Percentiles rank a stretch among this genome's conserved stretches.
phyloP scores from a whole-genome alignment of 345 rosid genomes.

The Salix dunnii region DNA sequence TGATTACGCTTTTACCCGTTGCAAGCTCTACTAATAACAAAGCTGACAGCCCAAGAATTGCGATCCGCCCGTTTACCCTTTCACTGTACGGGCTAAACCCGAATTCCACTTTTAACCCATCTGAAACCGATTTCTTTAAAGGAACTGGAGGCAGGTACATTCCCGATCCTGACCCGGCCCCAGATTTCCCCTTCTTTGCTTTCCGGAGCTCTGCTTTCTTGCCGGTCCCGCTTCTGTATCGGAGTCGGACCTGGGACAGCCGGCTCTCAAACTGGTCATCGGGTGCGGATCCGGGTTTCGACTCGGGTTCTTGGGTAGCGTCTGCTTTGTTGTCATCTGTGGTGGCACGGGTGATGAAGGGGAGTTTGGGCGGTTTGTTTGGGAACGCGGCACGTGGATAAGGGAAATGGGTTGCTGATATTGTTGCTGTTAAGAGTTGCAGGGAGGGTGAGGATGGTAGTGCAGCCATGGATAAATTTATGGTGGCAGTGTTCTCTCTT shows the following conservation, averaged over 20 bases:
- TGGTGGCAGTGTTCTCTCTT: neutral
- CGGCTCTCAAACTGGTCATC: slow-evolving; percentile 62
- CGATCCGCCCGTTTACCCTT: slow-evolving; percentile 65
- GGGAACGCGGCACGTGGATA: slow-evolving; percentile 13
- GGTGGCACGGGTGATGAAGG: slow-evolving; percentile 44
- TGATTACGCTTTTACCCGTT: slow-evolving; percentile 77
- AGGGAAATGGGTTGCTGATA: slow-evolving; percentile 20
- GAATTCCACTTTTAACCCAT: slow-evolving; percentile 67
- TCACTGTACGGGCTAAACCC: slow-evolving; percentile 80
- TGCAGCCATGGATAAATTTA: slow-evolving; percentile 36
- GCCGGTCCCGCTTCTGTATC: slow-evolving; percentile 69
- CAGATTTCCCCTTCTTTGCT: slow-evolving; percentile 48
- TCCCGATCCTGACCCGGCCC: slow-evolving; percentile 28
- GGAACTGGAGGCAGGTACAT: slow-evolving; percentile 74
- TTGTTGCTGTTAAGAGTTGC: slow-evolving; percentile 26
- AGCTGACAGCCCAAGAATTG: slow-evolving; percentile 68
- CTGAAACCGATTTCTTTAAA: slow-evolving; percentile 60
- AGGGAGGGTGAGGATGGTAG: slow-evolving; percentile 31
- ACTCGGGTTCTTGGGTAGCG: slow-evolving; percentile 14
- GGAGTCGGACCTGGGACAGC: slow-evolving; percentile 59
- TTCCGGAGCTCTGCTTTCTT: slow-evolving; percentile 84
- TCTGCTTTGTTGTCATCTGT: slow-evolving; percentile 32
- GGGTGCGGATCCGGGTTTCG: slow-evolving; percentile 17
- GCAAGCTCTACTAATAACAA: slow-evolving; percentile 79
- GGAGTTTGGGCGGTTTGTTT: slow-evolving; percentile 15